A percentile compares a stretch with the other conserved stretches of the same genome.
Conservation (phyloP, 2,329 filamentous ascomycete species). For the Penicillium sp. region DNA sequence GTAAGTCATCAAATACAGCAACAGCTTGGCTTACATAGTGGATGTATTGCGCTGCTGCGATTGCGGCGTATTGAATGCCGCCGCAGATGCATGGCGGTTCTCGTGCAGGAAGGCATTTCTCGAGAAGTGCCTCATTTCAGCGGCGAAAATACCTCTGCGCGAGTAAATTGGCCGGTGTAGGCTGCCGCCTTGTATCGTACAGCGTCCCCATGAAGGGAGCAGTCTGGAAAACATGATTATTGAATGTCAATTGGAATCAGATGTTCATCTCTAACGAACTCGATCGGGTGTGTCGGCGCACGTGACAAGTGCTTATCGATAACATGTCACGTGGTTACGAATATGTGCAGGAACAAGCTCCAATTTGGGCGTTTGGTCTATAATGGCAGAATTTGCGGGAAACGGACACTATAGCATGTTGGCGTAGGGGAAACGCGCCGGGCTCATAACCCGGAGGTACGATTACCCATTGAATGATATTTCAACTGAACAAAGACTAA, state of each 20-base stretch:
- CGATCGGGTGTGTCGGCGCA: conserved; percentile 9
- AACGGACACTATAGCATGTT: too few species aligned
- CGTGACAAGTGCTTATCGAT: conserved; percentile 21
- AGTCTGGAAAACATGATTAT: conserved; percentile 30
- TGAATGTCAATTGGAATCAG: conserved; percentile 12
- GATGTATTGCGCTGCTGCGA: conserved; percentile 50
- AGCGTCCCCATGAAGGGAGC: conserved; percentile 23
- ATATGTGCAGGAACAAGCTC: not conserved
- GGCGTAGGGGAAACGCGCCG: too few species aligned
- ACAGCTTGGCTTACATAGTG: conserved; percentile 44
- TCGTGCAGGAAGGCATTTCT: conserved; percentile 26
- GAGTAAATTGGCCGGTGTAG: conserved; percentile 12
- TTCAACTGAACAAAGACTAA: too few species aligned
- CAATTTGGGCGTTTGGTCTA: too few species aligned
- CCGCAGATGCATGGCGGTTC: conserved; percentile 24
- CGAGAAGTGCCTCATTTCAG: conserved; percentile 32
- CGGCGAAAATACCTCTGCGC: conserved; percentile 16
- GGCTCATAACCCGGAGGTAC: too few species aligned
- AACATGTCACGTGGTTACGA: conserved; percentile 6
- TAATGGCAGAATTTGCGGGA: too few species aligned
- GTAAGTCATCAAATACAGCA: not conserved
- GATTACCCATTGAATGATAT: too few species aligned
- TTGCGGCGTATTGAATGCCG: conserved; percentile 33
- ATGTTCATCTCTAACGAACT: conserved; percentile 10
- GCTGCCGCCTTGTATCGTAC: conserved; percentile 12